Evolutionary conservation across 331 rosid species (phyloP).

Genomic region (Pyrus hybrid): DNA sequence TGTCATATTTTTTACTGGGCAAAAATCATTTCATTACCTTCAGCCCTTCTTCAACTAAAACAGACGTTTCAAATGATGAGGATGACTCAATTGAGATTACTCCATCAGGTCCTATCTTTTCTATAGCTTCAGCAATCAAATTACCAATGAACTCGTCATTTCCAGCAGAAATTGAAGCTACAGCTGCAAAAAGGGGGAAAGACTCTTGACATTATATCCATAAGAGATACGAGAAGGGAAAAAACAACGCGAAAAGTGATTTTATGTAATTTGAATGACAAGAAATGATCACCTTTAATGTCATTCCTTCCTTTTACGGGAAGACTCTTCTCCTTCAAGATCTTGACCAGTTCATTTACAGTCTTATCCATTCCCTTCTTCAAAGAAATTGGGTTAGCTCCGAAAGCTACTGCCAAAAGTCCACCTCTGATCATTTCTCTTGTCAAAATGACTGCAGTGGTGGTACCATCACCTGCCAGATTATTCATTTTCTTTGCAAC

Average conservation of each 20-base stretch:
- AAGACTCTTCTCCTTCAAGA: constrained; percentile 67
- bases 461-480: constrained; percentile 96
- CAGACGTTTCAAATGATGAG: constrained; percentile 66
- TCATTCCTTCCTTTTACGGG: constrained; percentile 81
- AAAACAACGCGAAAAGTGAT: background rate
- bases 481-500: constrained; percentile 91
- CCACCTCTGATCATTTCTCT: constrained; percentile 82
- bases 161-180: constrained; percentile 89
- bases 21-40: constrained; percentile 41
- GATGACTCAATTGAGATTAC: constrained; percentile 80
- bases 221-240: background rate
- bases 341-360: constrained; percentile 55
- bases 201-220: constrained; percentile 3
- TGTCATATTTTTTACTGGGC: background rate
- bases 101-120: constrained; percentile 90
- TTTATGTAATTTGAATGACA: constrained; percentile 4
- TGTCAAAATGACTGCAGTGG: constrained; percentile 87
- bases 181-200: constrained; percentile 47
- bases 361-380: constrained; percentile 92
- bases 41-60: constrained; percentile 89
- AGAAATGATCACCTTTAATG: constrained; percentile 56
- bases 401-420: constrained; percentile 67
- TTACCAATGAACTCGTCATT: constrained; percentile 78
- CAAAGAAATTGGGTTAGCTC: constrained; percentile 85
- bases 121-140: constrained; percentile 79